Percentiles rank a stretch among this genome's conserved stretches.
Conservation (phyloP, 2,329 filamentous ascomycete genomes). For the Colletotrichum sp. region DNA sequence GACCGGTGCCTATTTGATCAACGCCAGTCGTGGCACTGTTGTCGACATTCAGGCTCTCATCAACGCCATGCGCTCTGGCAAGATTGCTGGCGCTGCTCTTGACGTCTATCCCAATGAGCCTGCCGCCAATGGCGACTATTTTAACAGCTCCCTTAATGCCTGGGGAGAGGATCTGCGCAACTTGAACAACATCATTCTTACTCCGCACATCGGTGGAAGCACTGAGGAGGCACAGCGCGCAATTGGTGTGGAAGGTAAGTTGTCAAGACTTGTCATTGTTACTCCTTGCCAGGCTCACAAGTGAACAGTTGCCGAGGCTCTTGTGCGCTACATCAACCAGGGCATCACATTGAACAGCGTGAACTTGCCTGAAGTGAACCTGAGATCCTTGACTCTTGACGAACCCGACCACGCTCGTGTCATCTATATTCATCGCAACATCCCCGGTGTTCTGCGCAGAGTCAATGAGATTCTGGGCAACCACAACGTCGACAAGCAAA, state of each 20-base stretch:
- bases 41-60: conserved; percentile 94
- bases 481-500: conserved; percentile 99
- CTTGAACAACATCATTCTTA: conserved; percentile 92
- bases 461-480: conserved; percentile 95
- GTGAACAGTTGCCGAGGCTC: conserved; percentile 73
- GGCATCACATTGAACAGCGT: conserved; percentile 90
- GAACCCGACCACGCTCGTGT: conserved; percentile 90
- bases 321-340: conserved; percentile 95
- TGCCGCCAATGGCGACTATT: conserved; percentile 92
- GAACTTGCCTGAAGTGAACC: conserved; percentile 93
- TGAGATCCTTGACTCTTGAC: conserved; percentile 88
- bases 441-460: conserved; percentile 91
- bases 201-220: conserved; percentile 95
- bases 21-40: conserved; percentile 91
- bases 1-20: conserved; percentile 90
- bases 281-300: not conserved
- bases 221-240: conserved; percentile 97
- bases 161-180: conserved; percentile 87
- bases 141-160: conserved; percentile 79
- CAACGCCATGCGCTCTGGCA: conserved; percentile 83
- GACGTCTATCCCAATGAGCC: conserved; percentile 97
- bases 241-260: conserved; percentile 82
- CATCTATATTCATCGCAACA: conserved; percentile 96
- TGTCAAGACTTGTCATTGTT: not conserved
- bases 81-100: conserved; percentile 91